A percentile compares a stretch with the other conserved stretches of the same genome.
These are phyloP conservation scores for Ophiostoma perfectum DNA, from an alignment of 2,329 filamentous ascomycete species.

Conservation along the genomic window DNA sequence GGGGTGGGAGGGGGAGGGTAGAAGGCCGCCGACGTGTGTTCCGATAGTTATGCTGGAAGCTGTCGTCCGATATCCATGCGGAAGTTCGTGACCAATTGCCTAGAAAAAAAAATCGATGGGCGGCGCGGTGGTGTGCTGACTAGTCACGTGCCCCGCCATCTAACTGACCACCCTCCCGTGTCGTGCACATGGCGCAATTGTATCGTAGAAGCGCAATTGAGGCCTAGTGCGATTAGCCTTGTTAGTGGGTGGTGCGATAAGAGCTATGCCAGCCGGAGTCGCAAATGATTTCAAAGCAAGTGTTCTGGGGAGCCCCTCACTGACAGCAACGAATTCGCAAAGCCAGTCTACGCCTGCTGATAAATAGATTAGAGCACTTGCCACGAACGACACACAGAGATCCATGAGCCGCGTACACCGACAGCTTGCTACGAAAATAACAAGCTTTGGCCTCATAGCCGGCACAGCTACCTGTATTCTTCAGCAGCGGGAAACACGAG, in stretches of 20 bases:
- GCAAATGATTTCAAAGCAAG: slow-evolving; percentile 22
- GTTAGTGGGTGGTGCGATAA: not conserved
- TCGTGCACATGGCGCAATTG: not conserved
- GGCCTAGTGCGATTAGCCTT: not conserved
- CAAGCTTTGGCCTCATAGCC: slow-evolving; percentile 18
- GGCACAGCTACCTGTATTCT: slow-evolving; percentile 14
- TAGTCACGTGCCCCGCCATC: not conserved
- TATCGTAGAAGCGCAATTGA: not conserved
- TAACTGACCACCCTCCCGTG: no score
- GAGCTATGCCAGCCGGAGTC: slow-evolving; percentile 17
- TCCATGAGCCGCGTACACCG: not conserved
- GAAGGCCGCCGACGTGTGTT: not conserved
- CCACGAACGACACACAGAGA: not conserved
- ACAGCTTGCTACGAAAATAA: slow-evolving; percentile 11
- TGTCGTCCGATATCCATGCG: not conserved
- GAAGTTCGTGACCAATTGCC: not conserved
- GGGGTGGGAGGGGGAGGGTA: not conserved
- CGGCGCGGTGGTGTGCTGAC: not conserved
- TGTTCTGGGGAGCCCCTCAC: not conserved
- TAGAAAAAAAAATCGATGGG: not conserved
- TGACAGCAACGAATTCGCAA: not conserved
- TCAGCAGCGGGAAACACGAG: not conserved
- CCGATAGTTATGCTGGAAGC: not conserved
- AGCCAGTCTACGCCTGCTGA: no score
- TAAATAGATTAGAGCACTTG: not conserved